phyloP scores from a whole-genome alignment of 2,329 filamentous ascomycete species.

The Alternaria metachromatica region DNA sequence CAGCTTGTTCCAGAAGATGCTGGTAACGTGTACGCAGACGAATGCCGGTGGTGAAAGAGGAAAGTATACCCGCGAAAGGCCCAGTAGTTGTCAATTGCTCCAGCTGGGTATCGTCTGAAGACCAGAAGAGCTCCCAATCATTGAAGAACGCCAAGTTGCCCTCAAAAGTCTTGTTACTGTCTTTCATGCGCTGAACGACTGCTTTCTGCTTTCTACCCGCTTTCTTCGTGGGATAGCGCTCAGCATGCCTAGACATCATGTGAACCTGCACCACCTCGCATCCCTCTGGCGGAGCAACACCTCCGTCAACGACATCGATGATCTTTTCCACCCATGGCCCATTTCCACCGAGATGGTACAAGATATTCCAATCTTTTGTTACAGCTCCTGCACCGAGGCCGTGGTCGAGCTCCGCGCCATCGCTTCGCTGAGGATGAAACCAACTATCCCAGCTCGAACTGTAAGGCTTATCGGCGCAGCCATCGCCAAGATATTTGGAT shows the following conservation, averaged over 20 bases:
- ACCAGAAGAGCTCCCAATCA: slow-evolving; percentile 62
- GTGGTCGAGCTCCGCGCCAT: slow-evolving; percentile 5
- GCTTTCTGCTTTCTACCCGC: slow-evolving; percentile 58
- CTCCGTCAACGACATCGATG: slow-evolving; percentile 49
- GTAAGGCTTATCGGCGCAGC: slow-evolving; percentile 38
- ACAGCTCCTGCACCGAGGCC: slow-evolving; percentile 34
- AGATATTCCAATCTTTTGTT: slow-evolving; percentile 55
- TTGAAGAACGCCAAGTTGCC: slow-evolving; percentile 63
- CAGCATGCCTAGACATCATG: slow-evolving; percentile 66
- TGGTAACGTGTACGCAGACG: slow-evolving; percentile 61
- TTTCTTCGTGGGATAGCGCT: slow-evolving; percentile 62
- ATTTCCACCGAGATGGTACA: slow-evolving; percentile 62
- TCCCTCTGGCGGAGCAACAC: slow-evolving; percentile 54
- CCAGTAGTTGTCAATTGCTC: slow-evolving; percentile 63
- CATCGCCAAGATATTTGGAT: slow-evolving; percentile 31
- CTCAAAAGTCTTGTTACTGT: slow-evolving; percentile 50
- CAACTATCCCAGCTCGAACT: slow-evolving; percentile 44
- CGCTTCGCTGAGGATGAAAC: slow-evolving; percentile 40
- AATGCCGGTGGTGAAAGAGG: slow-evolving; percentile 62
- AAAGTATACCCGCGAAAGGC: slow-evolving; percentile 62
- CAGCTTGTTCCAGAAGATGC: slow-evolving; percentile 49
- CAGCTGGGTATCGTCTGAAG: slow-evolving; percentile 51
- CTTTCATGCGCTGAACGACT: slow-evolving; percentile 57
- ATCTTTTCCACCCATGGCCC: slow-evolving; percentile 62
- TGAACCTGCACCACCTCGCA: slow-evolving; percentile 65